Evolutionary conservation across 2,329 filamentous ascomycete species (phyloP), one percentile per base, ranked within the genome.

Genomic region (Davidsoniella virescens): DNA sequence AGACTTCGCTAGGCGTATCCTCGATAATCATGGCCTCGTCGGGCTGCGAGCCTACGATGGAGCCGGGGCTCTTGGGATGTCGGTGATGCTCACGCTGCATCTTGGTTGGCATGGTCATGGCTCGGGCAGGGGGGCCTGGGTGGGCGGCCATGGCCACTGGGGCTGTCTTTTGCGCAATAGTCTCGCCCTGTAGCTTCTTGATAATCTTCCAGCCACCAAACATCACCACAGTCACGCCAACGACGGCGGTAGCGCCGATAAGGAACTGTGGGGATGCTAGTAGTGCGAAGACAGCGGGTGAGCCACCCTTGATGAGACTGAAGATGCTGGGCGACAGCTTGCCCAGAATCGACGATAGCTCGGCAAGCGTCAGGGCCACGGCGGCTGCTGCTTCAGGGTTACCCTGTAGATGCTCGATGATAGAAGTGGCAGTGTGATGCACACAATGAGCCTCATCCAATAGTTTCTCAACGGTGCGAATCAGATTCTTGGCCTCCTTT

Each of bases 131-230:
- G 20, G 44, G 26, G 16, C 45, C 51, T 20, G 48, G 51, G 3
- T 49, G 46, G 16, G 56, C 54, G 1, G 39, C 23, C 18, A 54
- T 46, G 17, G 59, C 56, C 41, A 64, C 61, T 1, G 62, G 63
- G 57, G 64, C 61, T 23, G 63, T 54, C 7, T 59, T 20, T 17
- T 60, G 58, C 10, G 44, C 20, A 20, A 29, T 41, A 61, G 62
- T 14, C 52, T 54, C 39, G 49, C 73, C 71, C 53, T 66, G 64
- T 56, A 96, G 85, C 58, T 80, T 82, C 71, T 95, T 93, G 66
- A 98, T 80, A 63, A 98, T 95, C 67, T 94, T 96, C 75, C 87
- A 96, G 4, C 92, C 90, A 49, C 92, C 92, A 54, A 98, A 86
- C 63, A 92, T 88, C 59, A 98, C 86, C 7, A 96, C 80, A 0